Evolutionary conservation across 805 yeast genomes (phyloP), one percentile per base, ranked within the genome.

Genomic region (Pichia rugopelliculosa): DNA sequence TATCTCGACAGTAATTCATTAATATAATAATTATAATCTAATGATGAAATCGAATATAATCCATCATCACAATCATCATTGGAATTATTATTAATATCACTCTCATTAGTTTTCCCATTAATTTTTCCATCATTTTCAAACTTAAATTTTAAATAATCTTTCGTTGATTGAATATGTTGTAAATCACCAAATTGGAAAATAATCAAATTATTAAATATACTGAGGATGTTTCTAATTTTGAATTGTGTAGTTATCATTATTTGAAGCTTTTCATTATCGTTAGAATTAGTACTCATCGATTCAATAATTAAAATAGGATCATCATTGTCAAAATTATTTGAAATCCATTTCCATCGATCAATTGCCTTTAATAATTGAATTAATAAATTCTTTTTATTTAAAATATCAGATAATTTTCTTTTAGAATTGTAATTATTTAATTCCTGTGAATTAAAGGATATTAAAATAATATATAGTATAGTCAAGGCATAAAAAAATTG

Each of bases 1-100:
- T 80, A 91, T 51, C 95, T 75, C 11, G 87, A 76, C 4, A 72
- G 62, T 3, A 90, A 62, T 50, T 87, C 95, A 45, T 85, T 86
- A 51, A 88, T 72, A 59, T 86, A 89, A 7, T 85, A 79, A 57
- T 80, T 82, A 59, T 87, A 91, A 54, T 90, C 96, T n/a, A 87
- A 64, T 0, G 96, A 96, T 0, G 96, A 81, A 10, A 90, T 82
- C 5, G 45, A 13, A 34, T 47, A 45, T 6, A 0, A 57, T 22
- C 36, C 39, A 13, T 41, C 33, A 20, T 33, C 39, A 12, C 26
- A 30, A 9, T n/a, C 12, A 10, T 15, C 11, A 33, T 34, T 38
- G 17, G 6, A 11, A 17, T 38, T 24, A 15, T 7, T 9, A 11
- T 42, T 27, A 15, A 12, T 25, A 18, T 38, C 30, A n/a, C 22